Conservation (phyloP, 1,139 yeast genomes). For the Zygoascus meyerae region DNA sequence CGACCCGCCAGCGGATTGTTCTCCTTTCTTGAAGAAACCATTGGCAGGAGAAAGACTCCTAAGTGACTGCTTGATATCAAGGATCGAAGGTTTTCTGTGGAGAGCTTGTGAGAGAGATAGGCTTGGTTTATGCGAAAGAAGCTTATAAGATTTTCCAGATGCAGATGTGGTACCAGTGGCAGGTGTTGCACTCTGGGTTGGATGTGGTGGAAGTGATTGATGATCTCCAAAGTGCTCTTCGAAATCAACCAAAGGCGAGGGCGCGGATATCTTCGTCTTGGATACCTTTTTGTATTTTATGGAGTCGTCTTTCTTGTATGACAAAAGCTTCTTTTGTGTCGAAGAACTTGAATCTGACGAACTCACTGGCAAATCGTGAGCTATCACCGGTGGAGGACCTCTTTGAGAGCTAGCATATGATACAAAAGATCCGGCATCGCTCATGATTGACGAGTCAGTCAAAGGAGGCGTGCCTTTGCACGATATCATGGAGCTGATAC, state of each 20-base stretch:
- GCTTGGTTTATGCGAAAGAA: slow-evolving; percentile 3
- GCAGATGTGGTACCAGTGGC: not conserved
- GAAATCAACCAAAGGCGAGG: slow-evolving; percentile 21
- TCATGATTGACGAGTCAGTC: not conserved
- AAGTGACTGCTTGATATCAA: slow-evolving; percentile 7
- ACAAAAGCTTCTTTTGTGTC: too few relatives aligned
- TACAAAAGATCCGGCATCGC: not conserved
- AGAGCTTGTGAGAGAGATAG: slow-evolving; percentile 11
- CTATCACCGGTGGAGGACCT: not conserved
- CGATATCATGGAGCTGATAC: not conserved
- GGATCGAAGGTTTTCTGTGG: slow-evolving; percentile 13
- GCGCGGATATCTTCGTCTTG: slow-evolving; percentile 25
- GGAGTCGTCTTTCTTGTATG: slow-evolving; percentile 21
- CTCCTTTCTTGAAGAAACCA: slow-evolving; percentile 8
- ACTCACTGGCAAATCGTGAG: slow-evolving; percentile 14
- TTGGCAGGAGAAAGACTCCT: slow-evolving; percentile 10
- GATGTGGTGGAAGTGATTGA: not conserved
- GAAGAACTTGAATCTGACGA: too few relatives aligned
- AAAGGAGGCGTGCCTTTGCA: not conserved
- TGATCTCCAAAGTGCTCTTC: slow-evolving; percentile 18
- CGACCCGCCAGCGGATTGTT: slow-evolving; percentile 11
- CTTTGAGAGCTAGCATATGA: not conserved
- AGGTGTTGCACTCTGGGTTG: not conserved
- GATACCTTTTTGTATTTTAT: slow-evolving; percentile 19
- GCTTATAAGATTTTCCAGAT: not conserved